phyloP scores from a whole-genome alignment of 164 flowering plant species.

The Protea cynaroides region DNA sequence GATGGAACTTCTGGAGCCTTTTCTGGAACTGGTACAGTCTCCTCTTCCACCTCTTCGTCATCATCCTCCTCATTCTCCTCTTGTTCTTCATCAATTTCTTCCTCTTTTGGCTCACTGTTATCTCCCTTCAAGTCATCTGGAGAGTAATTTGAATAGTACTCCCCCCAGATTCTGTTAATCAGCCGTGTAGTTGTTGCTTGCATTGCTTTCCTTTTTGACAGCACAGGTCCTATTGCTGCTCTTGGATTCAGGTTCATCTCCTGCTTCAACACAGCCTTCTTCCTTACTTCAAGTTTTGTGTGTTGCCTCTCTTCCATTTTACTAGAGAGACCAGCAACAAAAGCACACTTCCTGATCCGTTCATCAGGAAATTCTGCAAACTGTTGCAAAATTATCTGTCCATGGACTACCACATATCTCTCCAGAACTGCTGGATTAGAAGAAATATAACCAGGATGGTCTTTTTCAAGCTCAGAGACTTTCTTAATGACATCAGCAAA shows the following conservation, averaged over 20 bases:
- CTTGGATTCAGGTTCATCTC: slow-evolving; percentile 67
- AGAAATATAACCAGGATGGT: slow-evolving; percentile 52
- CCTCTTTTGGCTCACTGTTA: slow-evolving; percentile 26
- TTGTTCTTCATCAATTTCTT: slow-evolving; percentile 38
- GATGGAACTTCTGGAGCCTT: slow-evolving; percentile 19
- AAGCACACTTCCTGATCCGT: slow-evolving; percentile 50
- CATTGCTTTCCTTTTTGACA: slow-evolving; percentile 67
- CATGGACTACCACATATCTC: slow-evolving; percentile 81
- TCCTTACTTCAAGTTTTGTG: slow-evolving; percentile 72
- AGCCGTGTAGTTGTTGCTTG: slow-evolving; percentile 78
- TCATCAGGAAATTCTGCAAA: slow-evolving; percentile 76
- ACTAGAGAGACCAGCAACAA: slow-evolving; percentile 47
- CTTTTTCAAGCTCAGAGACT: slow-evolving; percentile 39
- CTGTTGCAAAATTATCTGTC: slow-evolving; percentile 71
- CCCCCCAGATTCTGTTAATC: slow-evolving; percentile 84
- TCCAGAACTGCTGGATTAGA: slow-evolving; percentile 51
- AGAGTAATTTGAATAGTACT: slow-evolving; percentile 67
- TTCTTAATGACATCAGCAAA: slow-evolving; percentile 62
- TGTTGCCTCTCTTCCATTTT: slow-evolving; percentile 82
- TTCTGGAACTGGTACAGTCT: slow-evolving; percentile 12
- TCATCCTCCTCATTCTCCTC: slow-evolving; percentile 51
- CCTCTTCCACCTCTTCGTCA: slow-evolving; percentile 28
- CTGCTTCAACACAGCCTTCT: slow-evolving; percentile 30
- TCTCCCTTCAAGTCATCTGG: slow-evolving; percentile 47
- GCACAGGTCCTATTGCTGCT: slow-evolving; percentile 46